Conservation (phyloP, 2,329 filamentous ascomycete genomes). For the Knufia fluminis region DNA sequence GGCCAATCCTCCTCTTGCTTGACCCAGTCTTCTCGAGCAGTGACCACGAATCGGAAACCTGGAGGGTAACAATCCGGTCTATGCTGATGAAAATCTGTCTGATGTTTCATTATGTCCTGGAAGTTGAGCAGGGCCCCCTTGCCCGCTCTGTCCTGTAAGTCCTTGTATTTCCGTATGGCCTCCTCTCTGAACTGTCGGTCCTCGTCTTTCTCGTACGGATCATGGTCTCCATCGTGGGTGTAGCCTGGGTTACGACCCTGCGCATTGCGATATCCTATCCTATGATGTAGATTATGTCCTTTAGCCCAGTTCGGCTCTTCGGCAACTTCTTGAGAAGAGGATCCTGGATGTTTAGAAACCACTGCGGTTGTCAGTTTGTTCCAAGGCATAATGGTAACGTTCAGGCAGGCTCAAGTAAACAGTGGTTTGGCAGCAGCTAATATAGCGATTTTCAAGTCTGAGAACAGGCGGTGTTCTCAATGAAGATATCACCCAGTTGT, state of each 20-base stretch:
- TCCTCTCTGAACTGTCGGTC: slow-evolving; percentile 22
- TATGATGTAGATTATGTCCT: slow-evolving; percentile 28
- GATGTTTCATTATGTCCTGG: slow-evolving; percentile 24
- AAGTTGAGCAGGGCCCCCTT: slow-evolving; percentile 24
- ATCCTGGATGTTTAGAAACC: slow-evolving; percentile 29
- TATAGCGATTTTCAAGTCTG: no score
- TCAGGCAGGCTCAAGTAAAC: not conserved
- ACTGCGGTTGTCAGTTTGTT: not conserved
- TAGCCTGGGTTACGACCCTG: slow-evolving; percentile 32
- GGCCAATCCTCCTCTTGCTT: slow-evolving; percentile 43
- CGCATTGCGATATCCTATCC: slow-evolving; percentile 32
- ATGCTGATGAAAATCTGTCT: slow-evolving; percentile 35
- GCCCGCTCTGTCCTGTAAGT: slow-evolving; percentile 23
- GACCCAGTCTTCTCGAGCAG: slow-evolving; percentile 41
- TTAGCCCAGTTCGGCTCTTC: slow-evolving; percentile 37
- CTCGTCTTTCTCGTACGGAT: slow-evolving; percentile 21
- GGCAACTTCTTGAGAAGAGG: slow-evolving; percentile 31
- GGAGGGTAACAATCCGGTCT: slow-evolving; percentile 37
- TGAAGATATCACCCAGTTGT: no score
- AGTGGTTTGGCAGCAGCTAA: no score
- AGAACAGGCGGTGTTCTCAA: no score
- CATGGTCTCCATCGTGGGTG: slow-evolving; percentile 28
- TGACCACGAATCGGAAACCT: slow-evolving; percentile 43
- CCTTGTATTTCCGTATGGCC: slow-evolving; percentile 23
- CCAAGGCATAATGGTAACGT: slow-evolving; percentile 1